phyloP scores from a whole-genome alignment of 2,329 filamentous ascomycete genomes.

The Lasiodiplodia gonubiensis region DNA sequence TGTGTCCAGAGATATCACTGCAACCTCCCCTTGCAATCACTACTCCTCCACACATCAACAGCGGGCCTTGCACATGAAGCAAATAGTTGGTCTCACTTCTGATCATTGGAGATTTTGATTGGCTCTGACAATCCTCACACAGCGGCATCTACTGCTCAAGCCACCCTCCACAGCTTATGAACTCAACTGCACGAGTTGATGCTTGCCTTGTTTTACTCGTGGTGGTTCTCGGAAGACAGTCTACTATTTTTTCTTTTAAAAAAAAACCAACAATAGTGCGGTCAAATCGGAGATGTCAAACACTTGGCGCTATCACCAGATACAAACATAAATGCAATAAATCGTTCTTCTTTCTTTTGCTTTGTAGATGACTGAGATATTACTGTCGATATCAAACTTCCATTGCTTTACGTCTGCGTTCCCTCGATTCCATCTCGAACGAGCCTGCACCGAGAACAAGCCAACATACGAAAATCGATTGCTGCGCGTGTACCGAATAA shows the following conservation, averaged over 20 bases:
- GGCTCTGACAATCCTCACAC: not conserved
- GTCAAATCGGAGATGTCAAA: not conserved
- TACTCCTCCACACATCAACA: not conserved
- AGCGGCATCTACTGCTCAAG: not conserved
- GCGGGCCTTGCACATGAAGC: not conserved
- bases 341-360: not conserved
- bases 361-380: not conserved
- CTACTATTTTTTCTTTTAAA: too few relatives aligned
- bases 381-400: not conserved
- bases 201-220: not conserved
- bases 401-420: not conserved
- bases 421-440: not conserved
- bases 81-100: not conserved
- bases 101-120: not conserved
- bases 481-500: not conserved
- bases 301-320: not conserved
- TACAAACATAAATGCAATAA: not conserved
- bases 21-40: too few relatives aligned
- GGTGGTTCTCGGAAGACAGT: not conserved
- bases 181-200: not conserved
- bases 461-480: not conserved
- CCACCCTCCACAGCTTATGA: not conserved
- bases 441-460: not conserved
- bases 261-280: not conserved
- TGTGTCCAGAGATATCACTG: too few relatives aligned